Percentiles rank a stretch among this genome's conserved stretches.
Evolutionary conservation across 2,329 filamentous ascomycete genomes (phyloP).

Genomic region (Talaromyces sp.): DNA sequence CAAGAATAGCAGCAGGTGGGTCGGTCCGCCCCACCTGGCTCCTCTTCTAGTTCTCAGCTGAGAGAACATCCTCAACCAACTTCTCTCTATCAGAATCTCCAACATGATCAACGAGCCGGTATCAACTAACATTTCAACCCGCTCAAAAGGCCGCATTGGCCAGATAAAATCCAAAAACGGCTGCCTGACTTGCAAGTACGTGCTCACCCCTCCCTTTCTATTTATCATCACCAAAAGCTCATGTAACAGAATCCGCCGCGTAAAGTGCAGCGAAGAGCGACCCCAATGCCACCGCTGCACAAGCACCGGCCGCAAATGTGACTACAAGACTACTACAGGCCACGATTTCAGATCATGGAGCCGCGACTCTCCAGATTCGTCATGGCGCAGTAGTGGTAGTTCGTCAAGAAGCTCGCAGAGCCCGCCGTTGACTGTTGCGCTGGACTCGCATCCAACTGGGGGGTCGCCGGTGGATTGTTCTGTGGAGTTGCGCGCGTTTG

Average conservation of each 20-base stretch:
- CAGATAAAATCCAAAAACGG: conserved; percentile 20
- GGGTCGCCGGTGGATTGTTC: neutral
- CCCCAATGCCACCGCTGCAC: conserved; percentile 27
- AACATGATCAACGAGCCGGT: neutral
- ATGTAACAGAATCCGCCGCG: conserved; percentile 21
- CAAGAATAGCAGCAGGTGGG: neutral
- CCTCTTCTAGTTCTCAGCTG: too few species aligned
- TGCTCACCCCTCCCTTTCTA: neutral
- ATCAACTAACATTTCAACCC: neutral
- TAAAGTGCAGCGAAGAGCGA: conserved; percentile 33
- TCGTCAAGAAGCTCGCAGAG: neutral
- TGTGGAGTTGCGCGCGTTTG: neutral
- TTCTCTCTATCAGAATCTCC: neutral
- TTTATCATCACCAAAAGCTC: conserved; percentile 3
- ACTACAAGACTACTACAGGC: conserved; percentile 18
- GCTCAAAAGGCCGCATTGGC: neutral
- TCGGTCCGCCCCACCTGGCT: too few species aligned
- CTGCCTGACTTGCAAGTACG: conserved; percentile 31
- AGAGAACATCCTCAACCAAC: too few species aligned
- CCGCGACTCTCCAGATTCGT: neutral
- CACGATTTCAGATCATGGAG: neutral
- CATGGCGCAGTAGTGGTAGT: neutral
- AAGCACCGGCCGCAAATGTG: conserved; percentile 27
- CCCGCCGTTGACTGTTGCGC: neutral
- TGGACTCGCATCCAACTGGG: neutral